Percentiles rank a stretch among this genome's conserved stretches.
These are phyloP conservation scores for Rosa rugosa DNA, from an alignment of 306 rosid species.

Conservation along the genomic window DNA sequence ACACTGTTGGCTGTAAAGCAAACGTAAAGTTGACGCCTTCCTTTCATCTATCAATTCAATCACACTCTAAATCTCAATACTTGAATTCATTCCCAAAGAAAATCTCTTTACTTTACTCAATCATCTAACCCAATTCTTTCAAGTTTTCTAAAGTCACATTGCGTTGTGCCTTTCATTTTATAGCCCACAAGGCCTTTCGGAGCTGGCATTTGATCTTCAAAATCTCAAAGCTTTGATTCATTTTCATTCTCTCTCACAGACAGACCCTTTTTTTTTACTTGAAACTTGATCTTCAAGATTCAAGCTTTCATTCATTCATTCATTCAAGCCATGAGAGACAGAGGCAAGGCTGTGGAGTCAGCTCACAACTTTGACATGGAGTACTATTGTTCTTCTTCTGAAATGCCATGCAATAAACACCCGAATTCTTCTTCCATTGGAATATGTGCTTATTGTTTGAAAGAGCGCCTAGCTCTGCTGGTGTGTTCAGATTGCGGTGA, in stretches of 20 bases:
- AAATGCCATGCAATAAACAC: slow-evolving; percentile 70
- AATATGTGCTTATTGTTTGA: slow-evolving; percentile 80
- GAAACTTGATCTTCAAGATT: slow-evolving; percentile 17
- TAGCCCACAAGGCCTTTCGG: background rate
- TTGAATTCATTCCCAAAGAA: slow-evolving; percentile 30
- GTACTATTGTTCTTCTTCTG: slow-evolving; percentile 68
- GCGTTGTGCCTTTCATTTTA: slow-evolving; percentile 8
- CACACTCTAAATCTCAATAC: slow-evolving; percentile 33
- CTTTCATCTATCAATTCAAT: slow-evolving; percentile 40
- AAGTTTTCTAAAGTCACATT: background rate
- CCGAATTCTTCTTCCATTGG: slow-evolving; percentile 86
- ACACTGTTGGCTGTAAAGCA: slow-evolving; percentile 56
- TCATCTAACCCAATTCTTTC: slow-evolving; percentile 9
- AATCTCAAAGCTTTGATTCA: background rate
- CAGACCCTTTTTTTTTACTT: background rate
- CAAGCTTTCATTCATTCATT: background rate
- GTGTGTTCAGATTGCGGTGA: slow-evolving; percentile 99
- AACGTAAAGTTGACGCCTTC: slow-evolving; percentile 86
- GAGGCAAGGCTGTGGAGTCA: slow-evolving; percentile 64
- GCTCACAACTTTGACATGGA: slow-evolving; percentile 54
- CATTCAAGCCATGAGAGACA: slow-evolving; percentile 57
- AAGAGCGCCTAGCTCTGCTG: slow-evolving; percentile 75
- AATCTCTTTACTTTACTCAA: background rate
- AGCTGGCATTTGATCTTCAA: slow-evolving; percentile 12
- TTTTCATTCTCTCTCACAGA: background rate